A percentile compares a stretch with the other conserved stretches of the same genome.
phyloP scores from a whole-genome alignment of 441 rosid genomes.

The Arabidopsis hybrid region DNA sequence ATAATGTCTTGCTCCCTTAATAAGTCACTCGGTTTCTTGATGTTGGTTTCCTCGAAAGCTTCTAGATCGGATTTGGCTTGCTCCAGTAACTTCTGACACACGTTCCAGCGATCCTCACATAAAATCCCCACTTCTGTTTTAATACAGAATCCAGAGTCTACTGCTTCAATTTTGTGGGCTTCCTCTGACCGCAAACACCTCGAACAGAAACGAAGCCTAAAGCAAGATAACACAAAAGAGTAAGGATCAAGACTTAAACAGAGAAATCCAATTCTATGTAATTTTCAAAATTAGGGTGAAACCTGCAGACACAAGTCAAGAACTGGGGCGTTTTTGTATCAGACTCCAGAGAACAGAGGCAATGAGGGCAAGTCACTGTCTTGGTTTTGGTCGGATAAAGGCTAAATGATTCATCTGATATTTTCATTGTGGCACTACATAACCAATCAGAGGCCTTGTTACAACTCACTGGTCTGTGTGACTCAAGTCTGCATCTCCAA shows the following conservation, averaged over 20 bases:
- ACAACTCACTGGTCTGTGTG: conserved; percentile 42
- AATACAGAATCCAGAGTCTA: neutral
- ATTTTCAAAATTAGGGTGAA: neutral
- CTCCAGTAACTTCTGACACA: neutral
- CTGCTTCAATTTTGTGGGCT: neutral
- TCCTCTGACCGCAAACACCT: neutral
- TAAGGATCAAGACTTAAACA: neutral
- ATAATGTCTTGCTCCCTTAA: neutral
- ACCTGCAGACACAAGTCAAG: conserved; percentile 41
- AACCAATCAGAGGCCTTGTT: conserved; percentile 40
- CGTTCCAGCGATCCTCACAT: neutral
- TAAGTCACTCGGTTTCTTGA: neutral
- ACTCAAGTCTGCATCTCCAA: conserved; percentile 31
- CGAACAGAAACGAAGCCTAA: conserved; percentile 23
- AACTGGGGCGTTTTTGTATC: neutral
- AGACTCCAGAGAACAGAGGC: neutral
- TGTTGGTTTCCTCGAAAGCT: neutral
- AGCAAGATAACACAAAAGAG: conserved; percentile 10
- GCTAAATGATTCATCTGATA: neutral
- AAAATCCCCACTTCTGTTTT: neutral
- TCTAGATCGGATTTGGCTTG: neutral
- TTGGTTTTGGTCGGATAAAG: neutral
- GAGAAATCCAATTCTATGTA: neutral
- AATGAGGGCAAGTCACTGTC: conserved; percentile 30
- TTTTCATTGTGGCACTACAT: neutral